Evolutionary conservation across 768 basidiomycete genomes (phyloP).

Genomic region (Mycena metata): DNA sequence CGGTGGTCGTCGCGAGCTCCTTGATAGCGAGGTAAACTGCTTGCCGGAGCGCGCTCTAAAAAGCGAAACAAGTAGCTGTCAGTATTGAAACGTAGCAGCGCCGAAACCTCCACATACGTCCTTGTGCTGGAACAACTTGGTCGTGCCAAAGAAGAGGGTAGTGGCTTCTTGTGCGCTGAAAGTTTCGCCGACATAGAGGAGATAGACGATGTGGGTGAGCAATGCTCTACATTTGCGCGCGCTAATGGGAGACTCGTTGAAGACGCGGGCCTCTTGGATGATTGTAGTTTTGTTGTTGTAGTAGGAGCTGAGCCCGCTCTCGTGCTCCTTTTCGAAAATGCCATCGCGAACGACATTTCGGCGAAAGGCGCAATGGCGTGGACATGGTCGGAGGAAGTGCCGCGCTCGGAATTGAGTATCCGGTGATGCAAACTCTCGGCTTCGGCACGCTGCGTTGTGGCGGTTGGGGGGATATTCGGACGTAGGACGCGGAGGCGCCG

Average conservation of each 20-base stretch:
- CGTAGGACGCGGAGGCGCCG: slow-evolving; percentile 35
- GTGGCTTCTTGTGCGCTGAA: slow-evolving; percentile 97
- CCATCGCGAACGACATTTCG: slow-evolving; percentile 71
- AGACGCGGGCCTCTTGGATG: slow-evolving; percentile 97
- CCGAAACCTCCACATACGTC: slow-evolving; percentile 76
- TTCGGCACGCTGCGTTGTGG: too few species aligned
- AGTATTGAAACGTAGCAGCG: slow-evolving; percentile 11
- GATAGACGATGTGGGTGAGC: slow-evolving; percentile 95
- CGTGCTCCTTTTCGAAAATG: slow-evolving; percentile 98
- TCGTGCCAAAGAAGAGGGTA: slow-evolving; percentile 97
- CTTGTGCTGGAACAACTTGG: slow-evolving; percentile 99
- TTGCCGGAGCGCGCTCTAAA: slow-evolving; percentile 92
- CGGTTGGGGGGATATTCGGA: too few species aligned
- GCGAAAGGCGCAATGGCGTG: slow-evolving; percentile 26
- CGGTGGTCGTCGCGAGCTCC: slow-evolving; percentile 94
- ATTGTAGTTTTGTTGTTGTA: slow-evolving; percentile 98
- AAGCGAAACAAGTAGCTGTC: slow-evolving; percentile 15
- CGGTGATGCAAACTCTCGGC: slow-evolving; percentile 14
- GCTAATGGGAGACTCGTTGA: slow-evolving; percentile 99
- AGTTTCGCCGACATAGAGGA: slow-evolving; percentile 96
- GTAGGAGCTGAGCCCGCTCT: slow-evolving; percentile 90
- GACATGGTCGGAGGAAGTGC: slow-evolving; percentile 28
- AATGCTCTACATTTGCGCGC: slow-evolving; percentile 97
- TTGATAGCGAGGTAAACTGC: slow-evolving; percentile 99
- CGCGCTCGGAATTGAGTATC: slow-evolving; percentile 13